These are phyloP conservation scores for Astrocystis sublimbata DNA, from an alignment of 495 filamentous ascomycete species.

Conservation along the genomic window DNA sequence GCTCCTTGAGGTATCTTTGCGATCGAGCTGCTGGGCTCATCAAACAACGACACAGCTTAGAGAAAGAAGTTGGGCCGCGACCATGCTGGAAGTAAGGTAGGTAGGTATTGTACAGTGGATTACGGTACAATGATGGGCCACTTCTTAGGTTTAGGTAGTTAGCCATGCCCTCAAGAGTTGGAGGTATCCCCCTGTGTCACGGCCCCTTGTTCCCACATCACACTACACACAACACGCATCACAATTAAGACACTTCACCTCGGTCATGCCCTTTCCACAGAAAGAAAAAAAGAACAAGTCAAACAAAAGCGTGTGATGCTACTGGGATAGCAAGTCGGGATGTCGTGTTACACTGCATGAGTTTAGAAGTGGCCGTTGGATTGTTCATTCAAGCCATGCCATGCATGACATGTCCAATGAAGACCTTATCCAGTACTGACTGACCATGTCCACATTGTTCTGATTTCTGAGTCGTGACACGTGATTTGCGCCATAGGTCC, in stretches of 20 bases:
- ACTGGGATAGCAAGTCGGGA: slow-evolving; percentile 1
- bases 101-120: slow-evolving; percentile 13
- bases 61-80: slow-evolving; percentile 1
- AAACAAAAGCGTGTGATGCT: slow-evolving; percentile 8
- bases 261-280: slow-evolving; percentile 12
- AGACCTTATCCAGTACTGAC: too few species aligned
- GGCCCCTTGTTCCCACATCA: slow-evolving; percentile 30
- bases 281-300: slow-evolving; percentile 9
- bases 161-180: slow-evolving; percentile 26
- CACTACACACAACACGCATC: too few species aligned
- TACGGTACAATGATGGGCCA: slow-evolving; percentile 16
- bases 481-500: neutral
- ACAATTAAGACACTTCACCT: slow-evolving; percentile 34
- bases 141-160: slow-evolving; percentile 32
- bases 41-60: neutral
- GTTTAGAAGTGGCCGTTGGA: neutral
- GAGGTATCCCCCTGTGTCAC: slow-evolving; percentile 29
- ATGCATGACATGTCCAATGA: neutral
- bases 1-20: slow-evolving; percentile 7
- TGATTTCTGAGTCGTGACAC: neutral
- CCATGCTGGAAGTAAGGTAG: slow-evolving; percentile 14
- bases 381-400: neutral
- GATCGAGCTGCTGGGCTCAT: neutral
- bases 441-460: neutral
- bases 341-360: neutral